phyloP scores from a whole-genome alignment of 768 basidiomycete genomes.

The Crepidotus variabilis region DNA sequence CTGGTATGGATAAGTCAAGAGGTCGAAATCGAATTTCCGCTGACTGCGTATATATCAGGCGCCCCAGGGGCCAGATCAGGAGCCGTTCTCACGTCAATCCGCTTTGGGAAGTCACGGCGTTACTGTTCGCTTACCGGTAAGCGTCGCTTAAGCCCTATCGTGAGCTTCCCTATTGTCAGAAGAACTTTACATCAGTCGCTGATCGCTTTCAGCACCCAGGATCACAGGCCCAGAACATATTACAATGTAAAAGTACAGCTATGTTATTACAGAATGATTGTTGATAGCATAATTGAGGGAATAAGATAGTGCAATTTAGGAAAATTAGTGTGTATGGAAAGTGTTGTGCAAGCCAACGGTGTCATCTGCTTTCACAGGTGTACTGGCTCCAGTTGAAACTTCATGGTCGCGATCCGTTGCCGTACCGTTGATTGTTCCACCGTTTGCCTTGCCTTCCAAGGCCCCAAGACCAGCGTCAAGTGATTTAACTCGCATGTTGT shows the following conservation, averaged over 20 bases:
- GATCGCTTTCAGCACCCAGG: background rate
- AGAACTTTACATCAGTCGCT: background rate
- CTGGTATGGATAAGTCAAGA: no score
- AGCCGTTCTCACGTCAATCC: no score
- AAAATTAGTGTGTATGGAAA: constrained; percentile 37
- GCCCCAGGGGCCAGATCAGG: no score
- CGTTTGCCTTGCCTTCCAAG: constrained; percentile 32
- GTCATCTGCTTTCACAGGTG: constrained; percentile 60
- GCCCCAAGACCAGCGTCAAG: constrained; percentile 26
- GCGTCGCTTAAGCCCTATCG: no score
- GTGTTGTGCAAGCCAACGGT: constrained; percentile 79
- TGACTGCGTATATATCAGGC: no score
- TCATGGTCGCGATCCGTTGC: constrained; percentile 13
- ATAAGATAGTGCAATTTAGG: constrained; percentile 9
- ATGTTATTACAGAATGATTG: constrained; percentile 8
- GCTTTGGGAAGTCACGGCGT: no score
- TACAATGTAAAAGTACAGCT: constrained; percentile 7
- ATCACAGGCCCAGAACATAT: background rate
- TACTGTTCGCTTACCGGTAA: no score
- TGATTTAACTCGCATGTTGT: constrained; percentile 67
- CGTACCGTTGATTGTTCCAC: constrained; percentile 17
- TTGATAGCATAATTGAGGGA: constrained; percentile 7
- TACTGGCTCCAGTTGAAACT: constrained; percentile 27
- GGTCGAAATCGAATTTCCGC: no score
- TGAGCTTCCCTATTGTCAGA: no score